Percentiles rank a stretch among this genome's conserved stretches.
These are phyloP conservation scores for Lactarius hatsudake DNA, from an alignment of 768 basidiomycete genomes.

Conservation along the genomic window DNA sequence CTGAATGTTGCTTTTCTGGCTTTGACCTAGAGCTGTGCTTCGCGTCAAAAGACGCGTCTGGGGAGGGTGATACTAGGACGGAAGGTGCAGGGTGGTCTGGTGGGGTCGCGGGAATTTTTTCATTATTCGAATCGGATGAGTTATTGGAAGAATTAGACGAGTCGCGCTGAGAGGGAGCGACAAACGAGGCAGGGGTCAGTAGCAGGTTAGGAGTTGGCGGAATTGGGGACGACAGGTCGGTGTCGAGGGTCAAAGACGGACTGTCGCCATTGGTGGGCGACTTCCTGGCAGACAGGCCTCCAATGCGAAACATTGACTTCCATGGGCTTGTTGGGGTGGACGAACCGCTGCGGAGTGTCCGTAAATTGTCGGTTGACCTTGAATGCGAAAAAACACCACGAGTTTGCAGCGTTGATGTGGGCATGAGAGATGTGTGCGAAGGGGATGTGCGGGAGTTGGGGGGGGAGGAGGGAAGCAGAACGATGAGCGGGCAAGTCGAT, in stretches of 20 bases:
- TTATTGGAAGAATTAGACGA: constrained; percentile 79
- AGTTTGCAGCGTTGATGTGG: constrained; percentile 13
- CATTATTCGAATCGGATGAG: constrained; percentile 65
- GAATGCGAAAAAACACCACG: constrained; percentile 21
- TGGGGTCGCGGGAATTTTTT: constrained; percentile 29
- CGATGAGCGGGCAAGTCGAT: not conserved
- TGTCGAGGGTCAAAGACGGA: constrained; percentile 54
- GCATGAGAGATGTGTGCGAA: constrained; percentile 15
- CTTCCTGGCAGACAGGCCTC: constrained; percentile 62
- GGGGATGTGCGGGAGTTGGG: not conserved
- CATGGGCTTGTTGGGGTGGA: constrained; percentile 40
- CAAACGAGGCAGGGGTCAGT: constrained; percentile 53
- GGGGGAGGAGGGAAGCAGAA: not conserved
- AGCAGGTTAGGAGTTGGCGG: constrained; percentile 48
- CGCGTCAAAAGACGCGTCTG: constrained; percentile 24
- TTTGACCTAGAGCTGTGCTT: constrained; percentile 31
- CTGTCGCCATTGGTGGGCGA: constrained; percentile 36
- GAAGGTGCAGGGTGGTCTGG: constrained; percentile 27
- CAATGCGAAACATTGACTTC: constrained; percentile 76
- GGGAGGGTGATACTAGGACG: constrained; percentile 29
- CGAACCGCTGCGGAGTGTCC: constrained; percentile 18
- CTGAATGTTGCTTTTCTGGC: constrained; percentile 33
- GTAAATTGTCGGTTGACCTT: constrained; percentile 28
- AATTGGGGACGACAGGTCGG: constrained; percentile 39
- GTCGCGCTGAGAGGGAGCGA: constrained; percentile 57